Conservation (phyloP, 352 stramenopile species). For the Peronospora belbahrii region DNA sequence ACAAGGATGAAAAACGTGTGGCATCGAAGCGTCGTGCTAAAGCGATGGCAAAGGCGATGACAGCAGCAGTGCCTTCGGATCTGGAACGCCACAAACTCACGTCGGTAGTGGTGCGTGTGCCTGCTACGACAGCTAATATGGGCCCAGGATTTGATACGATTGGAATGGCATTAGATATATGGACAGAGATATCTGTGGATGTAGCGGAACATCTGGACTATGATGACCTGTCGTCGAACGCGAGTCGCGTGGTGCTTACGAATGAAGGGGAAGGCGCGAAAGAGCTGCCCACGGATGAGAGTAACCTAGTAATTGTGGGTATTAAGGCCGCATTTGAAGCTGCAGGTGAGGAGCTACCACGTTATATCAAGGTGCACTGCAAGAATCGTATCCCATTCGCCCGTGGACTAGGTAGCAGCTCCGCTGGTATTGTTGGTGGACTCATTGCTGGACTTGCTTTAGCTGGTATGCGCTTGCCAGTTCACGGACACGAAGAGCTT, state of each 20-base stretch:
- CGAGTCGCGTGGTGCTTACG: constrained; percentile 90
- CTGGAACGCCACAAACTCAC: constrained; percentile 44
- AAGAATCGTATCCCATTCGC: constrained; percentile 97
- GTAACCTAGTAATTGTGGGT: constrained; percentile 91
- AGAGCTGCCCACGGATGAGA: constrained; percentile 86
- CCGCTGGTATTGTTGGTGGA: constrained; percentile 96
- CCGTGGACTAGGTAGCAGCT: constrained; percentile 93
- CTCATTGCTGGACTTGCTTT: constrained; percentile 98
- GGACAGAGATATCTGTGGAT: constrained; percentile 96
- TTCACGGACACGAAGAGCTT: constrained; percentile 89
- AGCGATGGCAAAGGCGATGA: constrained; percentile 16
- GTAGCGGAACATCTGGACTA: constrained; percentile 39
- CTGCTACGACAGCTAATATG: constrained; percentile 97
- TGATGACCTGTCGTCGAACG: constrained; percentile 11
- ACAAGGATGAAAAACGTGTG: constrained; percentile 29
- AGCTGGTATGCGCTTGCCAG: constrained; percentile 88
- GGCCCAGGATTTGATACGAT: constrained; percentile 97
- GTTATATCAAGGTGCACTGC: constrained; percentile 93
- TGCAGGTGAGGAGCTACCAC: constrained; percentile 90
- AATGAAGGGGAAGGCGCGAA: constrained; percentile 94
- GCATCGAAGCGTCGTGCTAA: constrained; percentile 15
- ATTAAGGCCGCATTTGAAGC: constrained; percentile 94
- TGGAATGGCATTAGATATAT: constrained; percentile 98
- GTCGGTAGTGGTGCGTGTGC: constrained; percentile 96
- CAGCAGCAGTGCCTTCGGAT: constrained; percentile 20